A percentile compares a stretch with the other conserved stretches of the same genome.
phyloP scores from a whole-genome alignment of 2,329 filamentous ascomycete species.

The Colletotrichum simmondsii region DNA sequence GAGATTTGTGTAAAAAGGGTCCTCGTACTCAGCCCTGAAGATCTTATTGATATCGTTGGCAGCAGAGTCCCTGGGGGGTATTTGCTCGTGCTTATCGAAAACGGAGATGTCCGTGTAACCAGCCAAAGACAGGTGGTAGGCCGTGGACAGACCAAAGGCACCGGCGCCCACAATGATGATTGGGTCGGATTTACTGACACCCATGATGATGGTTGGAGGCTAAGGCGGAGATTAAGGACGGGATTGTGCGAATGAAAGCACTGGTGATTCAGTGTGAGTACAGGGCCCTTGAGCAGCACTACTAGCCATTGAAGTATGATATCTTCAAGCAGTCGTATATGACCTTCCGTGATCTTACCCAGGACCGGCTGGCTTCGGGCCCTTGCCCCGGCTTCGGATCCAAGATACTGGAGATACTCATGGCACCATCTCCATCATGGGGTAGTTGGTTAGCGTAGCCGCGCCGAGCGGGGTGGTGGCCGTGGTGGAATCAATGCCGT shows the following conservation, averaged over 20 bases:
- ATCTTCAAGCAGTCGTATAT: background rate
- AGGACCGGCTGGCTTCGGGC: slow-evolving; percentile 11
- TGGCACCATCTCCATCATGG: background rate
- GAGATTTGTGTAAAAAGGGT: slow-evolving; percentile 65
- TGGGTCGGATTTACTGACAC: slow-evolving; percentile 37
- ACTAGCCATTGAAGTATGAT: slow-evolving; percentile 18
- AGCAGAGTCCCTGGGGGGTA: slow-evolving; percentile 61
- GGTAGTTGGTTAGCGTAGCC: background rate
- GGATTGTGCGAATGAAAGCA: background rate
- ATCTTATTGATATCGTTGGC: slow-evolving; percentile 73
- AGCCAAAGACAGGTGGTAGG: slow-evolving; percentile 53
- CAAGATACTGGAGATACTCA: background rate
- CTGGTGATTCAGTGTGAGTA: background rate
- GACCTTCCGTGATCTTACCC: background rate
- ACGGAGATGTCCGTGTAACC: slow-evolving; percentile 60
- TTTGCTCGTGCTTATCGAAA: slow-evolving; percentile 50
- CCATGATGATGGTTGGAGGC: slow-evolving; percentile 32
- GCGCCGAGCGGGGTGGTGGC: background rate
- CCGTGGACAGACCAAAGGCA: slow-evolving; percentile 62
- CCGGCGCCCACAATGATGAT: slow-evolving; percentile 58
- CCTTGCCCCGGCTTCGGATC: slow-evolving; percentile 13
- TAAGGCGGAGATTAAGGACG: background rate
- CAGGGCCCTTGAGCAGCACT: background rate
- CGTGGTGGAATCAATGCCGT: background rate
- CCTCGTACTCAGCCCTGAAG: slow-evolving; percentile 67